Evolutionary conservation across 1,284 basidiomycete genomes (phyloP), one percentile per base, ranked within the genome.

Genomic region (Fomitiporia mediterranea): DNA sequence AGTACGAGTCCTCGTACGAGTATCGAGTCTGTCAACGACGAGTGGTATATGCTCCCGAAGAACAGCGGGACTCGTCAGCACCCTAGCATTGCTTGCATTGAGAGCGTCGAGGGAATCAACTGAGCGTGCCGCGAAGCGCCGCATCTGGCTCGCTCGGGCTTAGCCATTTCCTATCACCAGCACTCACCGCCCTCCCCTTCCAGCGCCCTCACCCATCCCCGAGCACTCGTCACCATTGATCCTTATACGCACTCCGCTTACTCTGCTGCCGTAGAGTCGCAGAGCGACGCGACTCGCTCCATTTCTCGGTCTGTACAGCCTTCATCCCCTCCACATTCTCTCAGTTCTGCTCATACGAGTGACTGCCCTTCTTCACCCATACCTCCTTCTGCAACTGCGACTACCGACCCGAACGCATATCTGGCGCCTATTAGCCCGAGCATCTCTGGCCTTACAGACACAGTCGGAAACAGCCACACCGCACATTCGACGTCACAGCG

Each of bases 241-340:
- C 50, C 58, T 49, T 40, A 48, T 50, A 44, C 50, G 54, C 49
- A 56, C 46, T 39, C 56, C 57, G 47, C 55, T 40, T 48, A 47
- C 57, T 30, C 51, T 54, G 58, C 58, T 52, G 42, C 55, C 39
- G 34, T 55, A 52, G 53, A 59, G 58, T 55, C 54, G 50, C 58
- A 56, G 58, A 53, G 58, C 58, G 46, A 53, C 47, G 47, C 52
- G 46, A 53, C n/a, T 19, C 43, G 28, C 19, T 51, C 55, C 23
- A 47, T 46, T 46, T 11, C 43, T 27, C 42, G 15, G 50, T 25
- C 32, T 35, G 46, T 53, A 53, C 17, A 19, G 15, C 47, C 2
- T 43, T 30, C 37, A 21, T 27, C 46, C 11, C 17, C 35, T 17
- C 9, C 54, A 27, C 51, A 34, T 32, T 15, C 55, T 46, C 55